phyloP scores from a whole-genome alignment of 164 flowering plant genomes.

The Vitis rupestris region DNA sequence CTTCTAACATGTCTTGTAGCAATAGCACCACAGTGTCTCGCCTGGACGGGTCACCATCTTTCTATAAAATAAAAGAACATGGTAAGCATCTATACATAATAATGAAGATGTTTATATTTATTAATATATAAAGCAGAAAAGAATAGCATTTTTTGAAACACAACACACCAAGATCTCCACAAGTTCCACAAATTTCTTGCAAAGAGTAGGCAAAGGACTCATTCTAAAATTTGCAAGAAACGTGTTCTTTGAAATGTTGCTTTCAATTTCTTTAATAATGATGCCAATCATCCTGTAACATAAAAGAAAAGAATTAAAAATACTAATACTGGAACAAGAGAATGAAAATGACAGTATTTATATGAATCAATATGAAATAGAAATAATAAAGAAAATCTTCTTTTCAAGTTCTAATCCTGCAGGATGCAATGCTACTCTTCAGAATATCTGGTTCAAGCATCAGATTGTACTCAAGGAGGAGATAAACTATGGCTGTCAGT shows the following conservation, averaged over 20 bases:
- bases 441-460: background rate
- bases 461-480: background rate
- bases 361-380: background rate
- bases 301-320: constrained; percentile 1
- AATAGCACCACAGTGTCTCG: constrained; percentile 66
- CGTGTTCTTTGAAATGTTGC: constrained; percentile 68
- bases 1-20: constrained; percentile 97
- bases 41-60: constrained; percentile 68
- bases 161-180: constrained; percentile 79
- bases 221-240: constrained; percentile 82
- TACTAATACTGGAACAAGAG: background rate
- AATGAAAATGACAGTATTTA: no score
- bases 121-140: background rate
- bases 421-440: background rate
- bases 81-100: background rate
- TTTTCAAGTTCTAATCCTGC: background rate
- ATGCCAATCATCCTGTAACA: constrained; percentile 70
- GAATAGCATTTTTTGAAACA: background rate
- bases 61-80: constrained; percentile 47
- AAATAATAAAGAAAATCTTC: background rate
- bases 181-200: constrained; percentile 81
- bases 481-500: background rate
- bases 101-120: background rate
- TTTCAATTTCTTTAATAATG: constrained; percentile 86
- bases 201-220: constrained; percentile 64